Evolutionary conservation across 2,329 filamentous ascomycete species (phyloP).

Genomic region (Claviceps arundinis): DNA sequence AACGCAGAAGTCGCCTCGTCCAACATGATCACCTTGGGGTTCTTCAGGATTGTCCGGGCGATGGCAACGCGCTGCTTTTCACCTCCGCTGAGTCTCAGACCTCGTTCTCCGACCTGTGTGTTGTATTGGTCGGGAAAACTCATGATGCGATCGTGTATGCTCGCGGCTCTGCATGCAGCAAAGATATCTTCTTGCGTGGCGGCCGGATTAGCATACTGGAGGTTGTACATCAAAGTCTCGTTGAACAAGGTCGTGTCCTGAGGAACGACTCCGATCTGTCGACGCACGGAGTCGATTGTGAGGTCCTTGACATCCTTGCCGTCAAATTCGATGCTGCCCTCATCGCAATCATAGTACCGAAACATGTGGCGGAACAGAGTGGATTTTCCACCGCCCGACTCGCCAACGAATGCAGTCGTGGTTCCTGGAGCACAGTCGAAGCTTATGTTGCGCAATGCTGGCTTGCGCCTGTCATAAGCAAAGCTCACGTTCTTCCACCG

Average conservation of each 20-base stretch:
- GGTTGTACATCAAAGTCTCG: conserved; percentile 87
- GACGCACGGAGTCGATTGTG: conserved; percentile 85
- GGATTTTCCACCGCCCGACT: conserved; percentile 93
- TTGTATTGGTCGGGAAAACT: conserved; percentile 78
- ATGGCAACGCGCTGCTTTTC: conserved; percentile 93
- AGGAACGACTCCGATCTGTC: conserved; percentile 87
- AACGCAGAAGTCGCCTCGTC: conserved; percentile 88
- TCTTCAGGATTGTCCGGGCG: conserved; percentile 82
- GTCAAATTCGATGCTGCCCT: conserved; percentile 73
- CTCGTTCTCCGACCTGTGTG: conserved; percentile 84
- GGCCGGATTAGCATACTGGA: conserved; percentile 73
- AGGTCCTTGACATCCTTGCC: conserved; percentile 71
- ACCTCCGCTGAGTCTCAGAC: conserved; percentile 73
- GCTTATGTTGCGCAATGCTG: conserved; percentile 68
- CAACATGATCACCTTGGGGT: conserved; percentile 81
- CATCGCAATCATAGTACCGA: conserved; percentile 81
- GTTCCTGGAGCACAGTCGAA: conserved; percentile 84
- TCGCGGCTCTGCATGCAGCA: conserved; percentile 70
- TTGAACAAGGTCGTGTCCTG: conserved; percentile 96
- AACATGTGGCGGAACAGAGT: conserved; percentile 93
- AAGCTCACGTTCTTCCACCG: conserved; percentile 83
- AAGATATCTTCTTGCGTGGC: conserved; percentile 73
- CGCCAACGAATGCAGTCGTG: conserved; percentile 89
- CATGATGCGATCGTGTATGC: conserved; percentile 86
- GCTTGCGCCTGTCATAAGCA: conserved; percentile 74